Evolutionary conservation across 257 asterid genomes (phyloP).

Genomic region (Solanum bulbocastanum): DNA sequence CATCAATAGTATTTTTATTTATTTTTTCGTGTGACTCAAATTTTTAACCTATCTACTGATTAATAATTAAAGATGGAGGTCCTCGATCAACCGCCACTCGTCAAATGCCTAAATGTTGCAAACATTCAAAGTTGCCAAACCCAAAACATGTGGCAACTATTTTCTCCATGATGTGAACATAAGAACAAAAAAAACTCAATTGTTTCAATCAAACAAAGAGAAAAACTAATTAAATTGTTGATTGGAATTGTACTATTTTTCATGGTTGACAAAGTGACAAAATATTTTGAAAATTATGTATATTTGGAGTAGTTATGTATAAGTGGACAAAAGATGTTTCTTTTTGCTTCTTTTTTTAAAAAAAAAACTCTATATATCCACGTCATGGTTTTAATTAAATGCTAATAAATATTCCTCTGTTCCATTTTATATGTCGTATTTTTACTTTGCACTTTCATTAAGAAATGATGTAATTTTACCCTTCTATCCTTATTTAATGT

Average conservation of each 20-base stretch:
- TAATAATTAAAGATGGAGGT: rapidly evolving
- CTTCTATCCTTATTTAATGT: no score
- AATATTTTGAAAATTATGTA: not conserved
- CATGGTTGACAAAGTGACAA: not conserved
- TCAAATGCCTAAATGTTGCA: not conserved
- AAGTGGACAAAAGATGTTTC: not conserved
- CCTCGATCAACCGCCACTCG: no score
- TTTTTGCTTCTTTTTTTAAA: not conserved
- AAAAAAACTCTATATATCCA: not conserved
- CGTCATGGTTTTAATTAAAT: not conserved
- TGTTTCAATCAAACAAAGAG: not conserved
- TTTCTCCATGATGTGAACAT: not conserved
- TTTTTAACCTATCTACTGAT: no score
- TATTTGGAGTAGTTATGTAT: not conserved
- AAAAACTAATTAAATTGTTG: not conserved
- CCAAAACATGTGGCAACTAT: not conserved
- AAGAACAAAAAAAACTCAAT: not conserved
- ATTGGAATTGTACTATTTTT: not conserved
- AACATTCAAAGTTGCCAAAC: not conserved
- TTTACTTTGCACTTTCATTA: no score
- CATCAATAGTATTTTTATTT: not conserved
- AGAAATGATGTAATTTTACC: no score
- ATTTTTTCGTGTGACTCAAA: rapidly evolving
- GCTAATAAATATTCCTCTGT: not conserved
- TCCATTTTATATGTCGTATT: no score